A percentile compares a stretch with the other conserved stretches of the same genome.
Conservation (phyloP, 306 rosid species). For the Alnus glutinosa region DNA sequence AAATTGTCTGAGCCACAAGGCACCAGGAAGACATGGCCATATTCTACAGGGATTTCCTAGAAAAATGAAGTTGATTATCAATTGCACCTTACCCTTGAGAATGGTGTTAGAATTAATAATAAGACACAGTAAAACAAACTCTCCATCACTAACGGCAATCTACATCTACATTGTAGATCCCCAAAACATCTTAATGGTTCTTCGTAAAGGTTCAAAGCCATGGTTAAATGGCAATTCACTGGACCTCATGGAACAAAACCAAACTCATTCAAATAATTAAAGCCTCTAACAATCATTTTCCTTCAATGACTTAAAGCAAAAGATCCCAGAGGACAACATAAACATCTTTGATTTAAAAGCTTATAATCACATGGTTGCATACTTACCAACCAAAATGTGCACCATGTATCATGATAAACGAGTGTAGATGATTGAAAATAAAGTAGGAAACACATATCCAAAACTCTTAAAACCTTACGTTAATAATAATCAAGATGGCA, state of each 20-base stretch:
- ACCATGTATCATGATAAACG: background rate
- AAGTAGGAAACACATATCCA: background rate
- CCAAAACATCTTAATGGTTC: background rate
- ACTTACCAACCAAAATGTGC: background rate
- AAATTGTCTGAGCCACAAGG: slow-evolving; percentile 25
- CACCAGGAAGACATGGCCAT: slow-evolving; percentile 45
- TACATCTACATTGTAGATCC: background rate
- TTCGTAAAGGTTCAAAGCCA: background rate
- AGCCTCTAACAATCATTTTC: background rate
- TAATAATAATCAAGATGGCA: slow-evolving; percentile 29
- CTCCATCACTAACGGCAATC: background rate
- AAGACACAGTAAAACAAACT: background rate
- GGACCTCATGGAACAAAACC: background rate
- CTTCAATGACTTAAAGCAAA: background rate
- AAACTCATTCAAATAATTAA: too few relatives aligned
- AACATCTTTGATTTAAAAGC: background rate
- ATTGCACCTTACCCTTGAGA: background rate
- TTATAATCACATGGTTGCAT: background rate
- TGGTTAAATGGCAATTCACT: background rate
- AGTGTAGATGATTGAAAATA: background rate
- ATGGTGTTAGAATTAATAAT: background rate
- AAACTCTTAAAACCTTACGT: slow-evolving; percentile 26
- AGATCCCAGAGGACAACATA: background rate
- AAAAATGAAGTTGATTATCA: background rate
- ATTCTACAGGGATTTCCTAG: slow-evolving; percentile 40